phyloP scores from a whole-genome alignment of 371 early-diverging fungal genomes.

The Mucor saturninus region DNA sequence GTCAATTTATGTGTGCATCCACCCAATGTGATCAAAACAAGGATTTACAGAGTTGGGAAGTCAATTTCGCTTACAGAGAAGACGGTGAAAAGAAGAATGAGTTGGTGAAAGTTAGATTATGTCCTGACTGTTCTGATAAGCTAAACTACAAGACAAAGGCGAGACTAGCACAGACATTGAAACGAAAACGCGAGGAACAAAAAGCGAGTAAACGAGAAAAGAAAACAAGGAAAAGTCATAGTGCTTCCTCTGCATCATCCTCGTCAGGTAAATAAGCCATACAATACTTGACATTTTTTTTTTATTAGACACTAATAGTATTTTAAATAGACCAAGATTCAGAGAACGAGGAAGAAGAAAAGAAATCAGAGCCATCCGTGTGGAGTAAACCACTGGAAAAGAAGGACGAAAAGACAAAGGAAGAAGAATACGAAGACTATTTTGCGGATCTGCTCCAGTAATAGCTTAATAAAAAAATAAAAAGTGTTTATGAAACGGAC shows the following conservation, averaged over 20 bases:
- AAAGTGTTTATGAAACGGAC: not conserved
- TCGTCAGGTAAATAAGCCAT: not conserved
- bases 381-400: constrained; percentile 45
- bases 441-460: constrained; percentile 53
- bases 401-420: constrained; percentile 46
- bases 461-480: not conserved
- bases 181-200: constrained; percentile 10
- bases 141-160: constrained; percentile 46
- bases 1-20: constrained; percentile 77
- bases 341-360: constrained; percentile 5
- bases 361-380: constrained; percentile 30
- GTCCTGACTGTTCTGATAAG: constrained; percentile 66
- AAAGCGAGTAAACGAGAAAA: constrained; percentile 4
- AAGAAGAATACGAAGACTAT: constrained; percentile 54
- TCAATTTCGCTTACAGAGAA: constrained; percentile 84
- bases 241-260: not conserved
- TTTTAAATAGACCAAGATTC: constrained; percentile 8
- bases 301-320: not conserved
- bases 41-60: constrained; percentile 79
- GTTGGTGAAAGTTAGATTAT: constrained; percentile 81
- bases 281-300: too few species aligned
- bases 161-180: constrained; percentile 27
- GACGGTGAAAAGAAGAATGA: constrained; percentile 74
- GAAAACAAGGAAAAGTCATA: not conserved
- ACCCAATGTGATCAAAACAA: constrained; percentile 55